phyloP scores from a whole-genome alignment of 2,329 filamentous ascomycete genomes.

The Pseudogymnoascus sp. region DNA sequence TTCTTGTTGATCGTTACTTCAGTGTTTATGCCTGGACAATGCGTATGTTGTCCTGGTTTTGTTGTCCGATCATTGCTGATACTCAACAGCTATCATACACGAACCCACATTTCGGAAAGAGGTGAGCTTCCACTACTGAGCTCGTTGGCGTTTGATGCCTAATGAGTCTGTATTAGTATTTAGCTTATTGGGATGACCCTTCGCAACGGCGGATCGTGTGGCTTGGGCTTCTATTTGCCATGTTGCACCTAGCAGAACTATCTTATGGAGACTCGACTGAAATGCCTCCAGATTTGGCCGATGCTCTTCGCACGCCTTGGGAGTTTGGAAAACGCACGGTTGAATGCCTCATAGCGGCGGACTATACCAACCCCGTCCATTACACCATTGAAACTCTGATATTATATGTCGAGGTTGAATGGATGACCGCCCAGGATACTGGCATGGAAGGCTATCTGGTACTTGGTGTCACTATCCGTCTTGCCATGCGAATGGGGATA shows the following conservation, averaged over 20 bases:
- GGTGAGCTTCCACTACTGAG: not conserved
- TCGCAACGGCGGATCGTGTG: constrained; percentile 12
- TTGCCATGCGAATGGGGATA: constrained; percentile 13
- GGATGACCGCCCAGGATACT: constrained; percentile 12
- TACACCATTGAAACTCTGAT: constrained; percentile 15
- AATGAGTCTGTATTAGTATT: constrained; percentile 11
- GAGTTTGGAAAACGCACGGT: constrained; percentile 13
- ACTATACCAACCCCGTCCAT: constrained; percentile 13
- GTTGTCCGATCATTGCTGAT: not conserved
- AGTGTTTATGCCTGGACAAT: not conserved
- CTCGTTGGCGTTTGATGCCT: not conserved
- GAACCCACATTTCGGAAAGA: constrained; percentile 14
- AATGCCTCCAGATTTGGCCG: not conserved
- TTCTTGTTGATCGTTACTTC: constrained; percentile 14
- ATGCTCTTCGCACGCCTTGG: not conserved
- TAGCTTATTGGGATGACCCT: constrained; percentile 13
- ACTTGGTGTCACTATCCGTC: constrained; percentile 10
- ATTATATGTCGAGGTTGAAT: constrained; percentile 13
- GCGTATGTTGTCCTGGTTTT: not conserved
- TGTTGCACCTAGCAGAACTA: constrained; percentile 12
- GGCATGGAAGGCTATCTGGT: constrained; percentile 11
- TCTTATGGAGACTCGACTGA: constrained; percentile 10
- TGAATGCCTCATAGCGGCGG: constrained; percentile 12
- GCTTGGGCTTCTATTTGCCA: constrained; percentile 14
- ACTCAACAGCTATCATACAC: constrained; percentile 13